Evolutionary conservation across 2,329 filamentous ascomycete species (phyloP), one percentile per base, ranked within the genome.

Genomic region (Colletotrichum tamarilloi): DNA sequence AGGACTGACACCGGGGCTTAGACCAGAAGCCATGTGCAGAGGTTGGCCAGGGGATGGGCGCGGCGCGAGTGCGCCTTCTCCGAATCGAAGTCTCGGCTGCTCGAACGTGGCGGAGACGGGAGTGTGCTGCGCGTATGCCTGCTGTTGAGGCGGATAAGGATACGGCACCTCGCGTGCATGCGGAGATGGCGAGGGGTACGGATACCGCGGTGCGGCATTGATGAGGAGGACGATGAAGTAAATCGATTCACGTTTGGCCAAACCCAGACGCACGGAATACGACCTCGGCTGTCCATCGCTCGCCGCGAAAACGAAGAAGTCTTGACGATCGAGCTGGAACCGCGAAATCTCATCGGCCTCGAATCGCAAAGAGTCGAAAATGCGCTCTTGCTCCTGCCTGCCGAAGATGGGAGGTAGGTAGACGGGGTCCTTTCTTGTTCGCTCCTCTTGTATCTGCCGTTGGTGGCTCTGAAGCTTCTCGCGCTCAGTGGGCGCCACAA

Each of bases 341-440:
- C 86, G 86, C 19, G 84, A 83, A 32, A 91, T 76, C 42, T 90
- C 89, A 58, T 91, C 89, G 0, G 83, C 75, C 12, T 82, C 83
- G 76, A 92, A 90, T 1, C 88, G 86, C 16, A 92, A 83, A 1
- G 84, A 82, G 68, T 89, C 86, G 38, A 92, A 87, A 19, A 90
- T 85, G 30, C 87, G 84, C 28, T 89, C 87, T 63, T 89, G 87
- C 70, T 89, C 86, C 60, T 85, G 82, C 75, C 86, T 87, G 49
- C 84, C 86, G 73, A 90, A 86, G n/a, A 92, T 92, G 1, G 91
- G 91, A 4, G 91, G 90, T 24, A 92, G 83, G 78, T 92, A 92
- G 58, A 89, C 90, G 22, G 90, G 90, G 35, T 91, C 89, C 68
- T 86, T 89, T 75, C 86, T 84, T 38, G 85, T 82, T 73, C 90